A percentile compares a stretch with the other conserved stretches of the same genome.
These are phyloP conservation scores for Aspergillus spinulosporus DNA, from an alignment of 2,329 filamentous ascomycete species.

Conservation along the genomic window DNA sequence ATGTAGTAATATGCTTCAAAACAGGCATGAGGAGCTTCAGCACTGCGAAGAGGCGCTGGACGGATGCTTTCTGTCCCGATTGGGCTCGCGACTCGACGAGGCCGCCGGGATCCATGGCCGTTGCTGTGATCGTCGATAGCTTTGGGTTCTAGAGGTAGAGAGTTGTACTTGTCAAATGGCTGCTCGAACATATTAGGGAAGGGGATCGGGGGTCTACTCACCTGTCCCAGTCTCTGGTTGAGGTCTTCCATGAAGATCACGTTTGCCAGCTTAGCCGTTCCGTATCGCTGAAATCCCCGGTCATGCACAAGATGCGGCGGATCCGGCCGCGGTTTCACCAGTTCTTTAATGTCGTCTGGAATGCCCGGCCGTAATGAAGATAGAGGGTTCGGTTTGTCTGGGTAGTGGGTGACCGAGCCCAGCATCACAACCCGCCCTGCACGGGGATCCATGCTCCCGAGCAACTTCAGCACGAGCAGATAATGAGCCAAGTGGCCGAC, in stretches of 20 bases:
- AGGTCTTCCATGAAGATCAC: conserved; percentile 46
- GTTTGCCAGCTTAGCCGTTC: conserved; percentile 44
- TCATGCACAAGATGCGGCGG: conserved; percentile 35
- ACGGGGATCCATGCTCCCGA: conserved; percentile 26
- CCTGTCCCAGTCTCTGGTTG: conserved; percentile 35
- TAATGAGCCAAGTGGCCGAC: conserved; percentile 44
- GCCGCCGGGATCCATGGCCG: conserved; percentile 38
- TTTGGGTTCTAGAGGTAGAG: conserved; percentile 24
- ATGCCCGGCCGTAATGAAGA: conserved; percentile 40
- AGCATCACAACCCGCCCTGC: conserved; percentile 33
- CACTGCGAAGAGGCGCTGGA: conserved; percentile 8
- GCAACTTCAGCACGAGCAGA: conserved; percentile 39
- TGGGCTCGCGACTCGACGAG: conserved; percentile 23
- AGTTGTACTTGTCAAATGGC: neutral
- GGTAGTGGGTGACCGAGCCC: conserved; percentile 39
- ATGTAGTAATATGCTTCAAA: conserved; percentile 18
- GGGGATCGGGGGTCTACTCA: conserved; percentile 15
- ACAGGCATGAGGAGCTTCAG: conserved; percentile 23
- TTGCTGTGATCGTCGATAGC: conserved; percentile 29
- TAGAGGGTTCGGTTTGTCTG: conserved; percentile 40
- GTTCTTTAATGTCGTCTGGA: conserved; percentile 37
- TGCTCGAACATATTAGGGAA: no score
- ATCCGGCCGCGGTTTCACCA: conserved; percentile 39
- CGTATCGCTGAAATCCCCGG: conserved; percentile 48
- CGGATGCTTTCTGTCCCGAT: conserved; percentile 16